A percentile compares a stretch with the other conserved stretches of the same genome.
Conservation (phyloP, 2,329 filamentous ascomycete genomes). For the Trichophyton mentagrophytes region DNA sequence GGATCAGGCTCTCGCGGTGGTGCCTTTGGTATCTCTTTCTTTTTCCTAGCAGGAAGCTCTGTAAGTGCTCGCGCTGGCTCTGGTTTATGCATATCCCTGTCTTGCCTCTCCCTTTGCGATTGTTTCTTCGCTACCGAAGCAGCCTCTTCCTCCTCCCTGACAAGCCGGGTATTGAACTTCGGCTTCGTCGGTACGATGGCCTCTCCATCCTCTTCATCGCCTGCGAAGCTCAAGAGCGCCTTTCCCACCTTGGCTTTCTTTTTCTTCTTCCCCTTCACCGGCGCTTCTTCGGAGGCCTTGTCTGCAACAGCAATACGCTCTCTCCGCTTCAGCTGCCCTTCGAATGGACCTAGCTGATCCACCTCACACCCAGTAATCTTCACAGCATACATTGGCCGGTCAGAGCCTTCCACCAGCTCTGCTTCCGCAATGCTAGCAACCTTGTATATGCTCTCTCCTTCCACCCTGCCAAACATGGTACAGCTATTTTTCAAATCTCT, state of each 20-base stretch:
- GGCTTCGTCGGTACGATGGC: slow-evolving; percentile 32
- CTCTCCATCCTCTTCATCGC: slow-evolving; percentile 25
- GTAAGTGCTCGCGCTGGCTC: slow-evolving; percentile 5
- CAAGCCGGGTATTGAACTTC: slow-evolving; percentile 37
- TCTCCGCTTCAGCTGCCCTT: slow-evolving; percentile 34
- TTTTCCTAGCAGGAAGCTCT: slow-evolving; percentile 9
- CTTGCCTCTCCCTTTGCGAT: slow-evolving; percentile 6
- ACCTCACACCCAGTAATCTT: slow-evolving; percentile 48
- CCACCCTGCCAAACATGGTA: slow-evolving; percentile 83
- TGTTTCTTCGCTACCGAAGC: slow-evolving; percentile 11
- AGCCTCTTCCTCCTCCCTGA: slow-evolving; percentile 22
- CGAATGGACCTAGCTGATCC: slow-evolving; percentile 33
- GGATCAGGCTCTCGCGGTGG: slow-evolving; percentile 30
- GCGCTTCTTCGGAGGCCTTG: slow-evolving; percentile 15
- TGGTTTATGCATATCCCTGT: neutral
- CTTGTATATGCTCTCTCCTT: slow-evolving; percentile 92
- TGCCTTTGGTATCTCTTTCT: slow-evolving; percentile 19
- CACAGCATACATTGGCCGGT: slow-evolving; percentile 74
- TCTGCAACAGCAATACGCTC: slow-evolving; percentile 23
- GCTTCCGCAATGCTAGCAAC: slow-evolving; percentile 83
- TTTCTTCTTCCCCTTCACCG: slow-evolving; percentile 31
- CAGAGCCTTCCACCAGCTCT: slow-evolving; percentile 64
- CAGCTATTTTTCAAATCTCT: slow-evolving; percentile 81
- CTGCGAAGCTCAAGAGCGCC: slow-evolving; percentile 36
- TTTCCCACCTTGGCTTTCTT: slow-evolving; percentile 32